Evolutionary conservation across 345 rosid species (phyloP), one percentile per base, ranked within the genome.

Genomic region (Euphorbia peplus): DNA sequence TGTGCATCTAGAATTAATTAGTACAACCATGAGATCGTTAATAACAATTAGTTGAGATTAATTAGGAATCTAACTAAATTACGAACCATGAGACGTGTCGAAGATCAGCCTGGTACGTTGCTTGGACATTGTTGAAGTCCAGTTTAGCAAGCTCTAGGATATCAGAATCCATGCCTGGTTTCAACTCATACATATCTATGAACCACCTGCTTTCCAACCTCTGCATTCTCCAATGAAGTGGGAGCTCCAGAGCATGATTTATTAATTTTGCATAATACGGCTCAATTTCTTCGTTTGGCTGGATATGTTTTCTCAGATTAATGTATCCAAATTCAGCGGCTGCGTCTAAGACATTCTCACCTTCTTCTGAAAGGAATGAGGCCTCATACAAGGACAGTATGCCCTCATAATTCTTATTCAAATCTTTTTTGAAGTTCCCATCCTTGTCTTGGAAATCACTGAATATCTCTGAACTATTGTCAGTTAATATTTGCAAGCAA

Each of bases 151-250:
- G 80, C 70, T 80, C 74, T 11, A 83, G 78, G 39, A 86, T 15
- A 22, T 66, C 24, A 32, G 67, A 78, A n/a, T 67, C 75, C 73
- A 24, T 67, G 61, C 70, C 70, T 18, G 67, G 64, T 12, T 42
- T 66, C n/a, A 4, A 55, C 39, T 42, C 59, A 24, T 78, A 84
- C 11, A 73, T 48, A 62, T 77, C 77, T 30, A 79, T 73, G 79
- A 82, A 84, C 86, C 85, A 83, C 47, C 81, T 78, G 29, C 83
- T 77, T 52, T 84, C 90, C 42, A 77, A 12, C 55, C 88, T 83
- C 9, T 25, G 64, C 66, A 75, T 50, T 66, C 89, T 80, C 85
- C 84, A 75, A 67, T 75, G 77, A 7, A 74, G 70, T 4, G 86
- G 83, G 50, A 68, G 73, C 24, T 73, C 82, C 68, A 78, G 44